Evolutionary conservation across 1,284 basidiomycete genomes (phyloP).

Genomic region (Dichomitus squalens): DNA sequence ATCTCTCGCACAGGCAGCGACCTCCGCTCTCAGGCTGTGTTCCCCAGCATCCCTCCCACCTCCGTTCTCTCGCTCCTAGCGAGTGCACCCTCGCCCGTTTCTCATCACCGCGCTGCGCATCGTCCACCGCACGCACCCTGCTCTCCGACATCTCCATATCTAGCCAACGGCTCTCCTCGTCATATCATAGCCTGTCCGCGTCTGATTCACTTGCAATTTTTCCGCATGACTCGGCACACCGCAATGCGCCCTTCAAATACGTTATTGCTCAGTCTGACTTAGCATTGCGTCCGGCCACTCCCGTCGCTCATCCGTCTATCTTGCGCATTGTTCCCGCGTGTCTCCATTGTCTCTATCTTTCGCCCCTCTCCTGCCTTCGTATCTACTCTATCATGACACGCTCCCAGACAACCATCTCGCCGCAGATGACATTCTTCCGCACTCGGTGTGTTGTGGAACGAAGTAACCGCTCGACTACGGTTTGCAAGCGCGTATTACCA

Average conservation of each 20-base stretch:
- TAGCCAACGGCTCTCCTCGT: background rate
- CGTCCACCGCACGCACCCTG: background rate
- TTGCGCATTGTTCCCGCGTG: constrained; percentile 13
- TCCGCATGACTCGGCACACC: constrained; percentile 20
- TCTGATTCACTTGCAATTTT: constrained; percentile 10
- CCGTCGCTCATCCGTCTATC: background rate
- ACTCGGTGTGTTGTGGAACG: no score
- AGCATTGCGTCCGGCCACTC: background rate
- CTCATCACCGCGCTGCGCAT: background rate
- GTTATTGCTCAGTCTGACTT: constrained; percentile 6
- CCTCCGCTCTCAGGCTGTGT: constrained; percentile 7
- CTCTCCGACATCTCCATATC: background rate
- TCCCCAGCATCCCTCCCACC: background rate
- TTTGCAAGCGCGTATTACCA: constrained; percentile 2
- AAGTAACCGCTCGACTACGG: constrained; percentile 4
- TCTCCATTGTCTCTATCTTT: constrained; percentile 5
- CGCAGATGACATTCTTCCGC: constrained; percentile 2
- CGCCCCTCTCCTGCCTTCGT: background rate
- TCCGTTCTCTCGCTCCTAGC: no score
- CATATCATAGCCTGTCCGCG: constrained; percentile 9
- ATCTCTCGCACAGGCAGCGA: constrained; percentile 6
- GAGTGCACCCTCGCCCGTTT: background rate
- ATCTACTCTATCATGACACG: background rate
- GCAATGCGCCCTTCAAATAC: constrained; percentile 3
- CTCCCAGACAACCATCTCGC: constrained; percentile 16